A percentile compares a stretch with the other conserved stretches of the same genome.
phyloP scores from a whole-genome alignment of 1,284 basidiomycete species.

The Pascua guehoae region DNA sequence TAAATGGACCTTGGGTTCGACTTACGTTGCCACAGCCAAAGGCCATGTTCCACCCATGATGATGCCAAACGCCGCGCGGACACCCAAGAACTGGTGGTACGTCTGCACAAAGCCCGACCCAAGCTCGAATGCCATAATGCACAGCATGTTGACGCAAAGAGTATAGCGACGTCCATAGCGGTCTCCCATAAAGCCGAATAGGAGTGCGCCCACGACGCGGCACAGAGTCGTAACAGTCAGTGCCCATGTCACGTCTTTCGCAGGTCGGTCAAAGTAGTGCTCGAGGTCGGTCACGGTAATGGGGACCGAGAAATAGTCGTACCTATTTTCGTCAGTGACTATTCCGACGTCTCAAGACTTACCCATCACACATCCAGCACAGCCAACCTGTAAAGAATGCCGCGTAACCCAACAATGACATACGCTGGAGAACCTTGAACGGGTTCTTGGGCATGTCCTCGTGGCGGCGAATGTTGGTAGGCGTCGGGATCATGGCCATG shows the following conservation, averaged over 20 bases:
- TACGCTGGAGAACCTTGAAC: conserved; percentile 42
- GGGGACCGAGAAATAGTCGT: conserved; percentile 25
- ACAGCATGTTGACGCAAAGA: conserved; percentile 67
- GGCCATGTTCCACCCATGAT: conserved; percentile 67
- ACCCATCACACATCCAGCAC: conserved; percentile 55
- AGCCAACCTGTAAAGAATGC: conserved; percentile 56
- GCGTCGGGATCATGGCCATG: conserved; percentile 28
- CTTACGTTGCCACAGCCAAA: conserved; percentile 32
- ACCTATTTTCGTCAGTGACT: conserved; percentile 5
- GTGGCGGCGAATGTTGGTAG: not conserved
- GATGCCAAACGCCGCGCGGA: conserved; percentile 69
- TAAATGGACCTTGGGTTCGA: too few species aligned
- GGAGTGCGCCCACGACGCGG: conserved; percentile 77
- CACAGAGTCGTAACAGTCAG: conserved; percentile 92
- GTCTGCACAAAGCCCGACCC: conserved; percentile 57
- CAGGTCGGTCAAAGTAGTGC: conserved; percentile 35
- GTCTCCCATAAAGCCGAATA: conserved; percentile 74
- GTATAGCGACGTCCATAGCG: conserved; percentile 93
- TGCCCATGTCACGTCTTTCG: conserved; percentile 55
- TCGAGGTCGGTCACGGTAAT: conserved; percentile 55
- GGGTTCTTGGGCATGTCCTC: conserved; percentile 36
- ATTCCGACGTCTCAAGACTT: not conserved
- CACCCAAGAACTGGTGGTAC: conserved; percentile 53
- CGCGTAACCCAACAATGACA: conserved; percentile 12
- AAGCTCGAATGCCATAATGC: conserved; percentile 73